Evolutionary conservation across 2,329 filamentous ascomycete genomes (phyloP).

Genomic region (Aspergillus pseudoglaucus): DNA sequence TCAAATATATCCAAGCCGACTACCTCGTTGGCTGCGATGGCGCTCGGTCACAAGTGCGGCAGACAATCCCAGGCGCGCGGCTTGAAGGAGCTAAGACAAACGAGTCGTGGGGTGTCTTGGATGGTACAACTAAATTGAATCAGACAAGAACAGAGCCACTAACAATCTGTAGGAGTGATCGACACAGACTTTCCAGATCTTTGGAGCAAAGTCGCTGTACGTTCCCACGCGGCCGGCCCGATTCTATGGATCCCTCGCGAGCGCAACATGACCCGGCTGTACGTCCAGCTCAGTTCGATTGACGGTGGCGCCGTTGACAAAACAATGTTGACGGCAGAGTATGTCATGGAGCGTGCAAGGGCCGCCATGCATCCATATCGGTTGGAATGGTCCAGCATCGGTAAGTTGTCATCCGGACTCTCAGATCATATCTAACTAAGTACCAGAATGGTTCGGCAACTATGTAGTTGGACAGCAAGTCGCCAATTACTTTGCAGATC

Average conservation of each 20-base stretch:
- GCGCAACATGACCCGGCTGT: conserved; percentile 62
- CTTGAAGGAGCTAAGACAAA: conserved; percentile 46
- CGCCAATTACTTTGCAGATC: conserved; percentile 40
- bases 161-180: conserved; percentile 31
- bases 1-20: conserved; percentile 47
- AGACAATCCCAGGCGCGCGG: conserved; percentile 50
- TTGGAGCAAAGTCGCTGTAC: conserved; percentile 66
- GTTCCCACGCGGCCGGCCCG: conserved; percentile 60
- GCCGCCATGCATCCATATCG: conserved; percentile 42
- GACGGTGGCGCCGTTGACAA: conserved; percentile 24
- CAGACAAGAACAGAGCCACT: neutral
- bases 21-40: conserved; percentile 69
- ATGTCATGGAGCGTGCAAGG: conserved; percentile 55
- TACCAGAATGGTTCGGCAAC: conserved; percentile 44
- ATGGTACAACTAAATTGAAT: conserved; percentile 46
- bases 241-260: conserved; percentile 70
- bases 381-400: conserved; percentile 33
- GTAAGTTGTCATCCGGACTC: neutral
- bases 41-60: conserved; percentile 63
- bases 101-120: conserved; percentile 65
- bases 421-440: conserved; percentile 7
- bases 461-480: conserved; percentile 47
- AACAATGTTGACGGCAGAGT: conserved; percentile 50
- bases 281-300: conserved; percentile 37
- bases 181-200: conserved; percentile 69